Base-by-base conservation (phyloP, 2,329 filamentous ascomycete genomes). In the Sclerotinia nivalis region DNA sequence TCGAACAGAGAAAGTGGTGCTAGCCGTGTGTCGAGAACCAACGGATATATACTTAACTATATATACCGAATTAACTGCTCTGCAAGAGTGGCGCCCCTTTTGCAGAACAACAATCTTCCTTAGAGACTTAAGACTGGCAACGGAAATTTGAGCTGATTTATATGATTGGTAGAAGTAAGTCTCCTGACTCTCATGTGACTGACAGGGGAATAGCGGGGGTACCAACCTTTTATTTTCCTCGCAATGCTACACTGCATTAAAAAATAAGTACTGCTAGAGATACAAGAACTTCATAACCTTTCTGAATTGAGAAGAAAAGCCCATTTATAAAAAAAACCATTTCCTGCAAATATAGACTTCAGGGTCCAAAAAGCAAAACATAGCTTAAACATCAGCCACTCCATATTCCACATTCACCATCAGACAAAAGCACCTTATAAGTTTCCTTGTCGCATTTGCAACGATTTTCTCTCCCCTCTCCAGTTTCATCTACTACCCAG, bases 401-500 rank as follows among this genome's bases (percentile, higher is more conserved):
- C 73, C 75, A n/a, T 75, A 75, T 50, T 75, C 70, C 64, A 75
- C 75, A 43, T 75, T 75, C 64, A 74, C 72, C 0, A 28, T 60
- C 4, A 64, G 64, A 4, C 72, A 77, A 62, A 76, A 75, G 69
- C 28, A 59, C 3, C 37, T 76, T 0, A 76, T 78, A 37, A 69
- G 75, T 43, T 66, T 72, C 1, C 69, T 74, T 8, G 74, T 74
- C 9, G 69, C 73, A 4, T 56, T 76, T 10, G 74, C 73, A 9
- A 73, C 75, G n/a, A 75, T 70, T 0, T 76, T 76, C 50, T 76
- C 75, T 8, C 71, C 70, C 0, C 74, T 74, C 45, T 71, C 73
- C 4, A 69, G 68, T 3, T 74, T 75, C 18, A 77, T 77, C 20
- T 78, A 77, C 66, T 77, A 74, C 47, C 75, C 76, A 4, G 74